These are phyloP conservation scores for Hericium coralloides DNA, from an alignment of 768 basidiomycete genomes.

Conservation along the genomic window DNA sequence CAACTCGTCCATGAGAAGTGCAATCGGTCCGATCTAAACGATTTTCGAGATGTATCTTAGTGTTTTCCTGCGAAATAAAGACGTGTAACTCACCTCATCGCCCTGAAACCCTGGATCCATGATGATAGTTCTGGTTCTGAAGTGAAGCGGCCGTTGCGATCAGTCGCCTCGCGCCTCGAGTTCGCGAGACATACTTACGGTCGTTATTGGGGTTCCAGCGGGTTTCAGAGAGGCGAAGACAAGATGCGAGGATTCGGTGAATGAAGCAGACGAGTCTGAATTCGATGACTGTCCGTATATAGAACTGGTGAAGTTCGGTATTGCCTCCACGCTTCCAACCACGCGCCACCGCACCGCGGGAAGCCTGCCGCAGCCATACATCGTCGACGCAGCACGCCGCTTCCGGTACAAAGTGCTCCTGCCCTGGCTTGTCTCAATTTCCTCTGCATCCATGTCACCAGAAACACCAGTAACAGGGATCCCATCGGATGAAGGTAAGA, in stretches of 20 bases:
- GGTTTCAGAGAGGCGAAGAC: not conserved
- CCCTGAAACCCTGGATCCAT: slow-evolving; percentile 61
- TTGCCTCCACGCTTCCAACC: not conserved
- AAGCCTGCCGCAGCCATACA: too few relatives aligned
- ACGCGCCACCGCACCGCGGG: not conserved
- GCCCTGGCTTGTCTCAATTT: too few relatives aligned
- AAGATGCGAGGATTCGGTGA: not conserved
- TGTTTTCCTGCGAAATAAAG: not conserved
- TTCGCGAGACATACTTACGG: not conserved
- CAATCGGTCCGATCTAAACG: slow-evolving; percentile 80
- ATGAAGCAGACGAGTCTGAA: not conserved
- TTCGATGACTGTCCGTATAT: not conserved
- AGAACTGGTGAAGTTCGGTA: not conserved
- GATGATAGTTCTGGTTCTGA: slow-evolving; percentile 16
- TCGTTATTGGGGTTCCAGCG: not conserved
- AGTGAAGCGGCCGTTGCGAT: not conserved
- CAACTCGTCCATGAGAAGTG: slow-evolving; percentile 95
- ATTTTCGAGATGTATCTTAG: not conserved
- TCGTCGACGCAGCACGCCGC: too few relatives aligned
- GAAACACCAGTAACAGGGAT: too few relatives aligned
- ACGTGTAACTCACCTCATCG: slow-evolving; percentile 52
- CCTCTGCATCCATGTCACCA: too few relatives aligned
- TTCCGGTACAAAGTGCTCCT: too few relatives aligned
- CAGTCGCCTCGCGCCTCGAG: not conserved
- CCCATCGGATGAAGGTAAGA: too few relatives aligned